Evolutionary conservation across 352 stramenopile genomes (phyloP).

Genomic region (Globisporangium ultimum): DNA sequence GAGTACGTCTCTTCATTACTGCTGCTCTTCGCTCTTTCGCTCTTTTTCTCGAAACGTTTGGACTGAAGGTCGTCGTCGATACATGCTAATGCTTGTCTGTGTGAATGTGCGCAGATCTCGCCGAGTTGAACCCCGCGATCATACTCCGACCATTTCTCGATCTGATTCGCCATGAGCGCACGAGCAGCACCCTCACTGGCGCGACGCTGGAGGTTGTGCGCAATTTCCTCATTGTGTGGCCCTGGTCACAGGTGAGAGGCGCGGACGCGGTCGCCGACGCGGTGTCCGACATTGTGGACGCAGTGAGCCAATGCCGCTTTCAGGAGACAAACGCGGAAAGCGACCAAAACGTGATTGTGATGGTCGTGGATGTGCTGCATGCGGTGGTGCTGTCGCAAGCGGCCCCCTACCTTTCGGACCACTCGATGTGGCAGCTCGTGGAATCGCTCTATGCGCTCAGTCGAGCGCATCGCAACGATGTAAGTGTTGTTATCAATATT

Average conservation of each 20-base stretch:
- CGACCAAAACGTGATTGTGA: conserved; percentile 89
- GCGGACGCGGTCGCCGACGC: conserved; percentile 38
- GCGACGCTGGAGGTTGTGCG: conserved; percentile 92
- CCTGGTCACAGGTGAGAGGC: conserved; percentile 47
- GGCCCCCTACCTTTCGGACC: conserved; percentile 81
- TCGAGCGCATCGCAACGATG: conserved; percentile 52
- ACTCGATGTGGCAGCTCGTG: conserved; percentile 94
- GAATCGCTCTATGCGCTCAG: conserved; percentile 95
- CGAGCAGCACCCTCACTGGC: conserved; percentile 91
- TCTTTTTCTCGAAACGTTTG: not conserved
- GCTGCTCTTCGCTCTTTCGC: not conserved
- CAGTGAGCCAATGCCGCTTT: conserved; percentile 93
- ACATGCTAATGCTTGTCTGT: not conserved
- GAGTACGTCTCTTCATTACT: conserved; percentile 26
- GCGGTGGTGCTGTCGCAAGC: conserved; percentile 89
- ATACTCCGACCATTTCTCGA: conserved; percentile 93
- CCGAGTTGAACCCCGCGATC: conserved; percentile 51
- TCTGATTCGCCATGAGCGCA: conserved; percentile 91
- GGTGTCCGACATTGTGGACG: conserved; percentile 86
- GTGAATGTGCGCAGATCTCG: conserved; percentile 30
- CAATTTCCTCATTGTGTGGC: conserved; percentile 92
- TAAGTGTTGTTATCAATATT: conserved; percentile 21
- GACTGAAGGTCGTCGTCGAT: not conserved
- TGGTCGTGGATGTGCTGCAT: conserved; percentile 94
- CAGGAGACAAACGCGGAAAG: conserved; percentile 90